phyloP scores from a whole-genome alignment of 257 asterid genomes.

The Cynanchum wilfordii region DNA sequence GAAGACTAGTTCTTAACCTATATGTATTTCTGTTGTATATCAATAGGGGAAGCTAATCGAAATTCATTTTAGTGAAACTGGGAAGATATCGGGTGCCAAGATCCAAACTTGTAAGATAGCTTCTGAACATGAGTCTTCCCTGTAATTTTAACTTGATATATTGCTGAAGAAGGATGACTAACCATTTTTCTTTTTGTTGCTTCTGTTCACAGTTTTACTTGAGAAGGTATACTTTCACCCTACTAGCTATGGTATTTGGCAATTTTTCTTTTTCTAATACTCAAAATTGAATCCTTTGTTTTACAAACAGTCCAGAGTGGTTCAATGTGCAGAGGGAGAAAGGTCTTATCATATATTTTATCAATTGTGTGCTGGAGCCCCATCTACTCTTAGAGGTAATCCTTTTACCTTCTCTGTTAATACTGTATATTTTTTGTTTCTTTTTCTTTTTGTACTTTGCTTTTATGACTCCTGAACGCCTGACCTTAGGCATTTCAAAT shows the following conservation, averaged over 20 bases:
- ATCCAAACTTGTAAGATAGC: slow-evolving; percentile 86
- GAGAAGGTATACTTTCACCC: slow-evolving; percentile 69
- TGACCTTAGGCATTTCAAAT: not conserved
- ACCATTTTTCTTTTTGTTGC: slow-evolving; percentile 27
- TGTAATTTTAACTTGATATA: slow-evolving; percentile 9
- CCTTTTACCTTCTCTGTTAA: not conserved
- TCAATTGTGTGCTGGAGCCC: slow-evolving; percentile 98
- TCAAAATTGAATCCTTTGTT: slow-evolving; percentile 25
- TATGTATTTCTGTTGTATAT: not conserved
- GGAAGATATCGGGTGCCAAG: slow-evolving; percentile 95
- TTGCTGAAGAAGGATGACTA: slow-evolving; percentile 26
- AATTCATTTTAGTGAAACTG: slow-evolving; percentile 97
- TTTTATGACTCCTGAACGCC: not conserved
- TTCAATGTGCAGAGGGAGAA: slow-evolving; percentile 90
- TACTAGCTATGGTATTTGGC: slow-evolving; percentile 18
- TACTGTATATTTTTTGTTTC: not conserved
- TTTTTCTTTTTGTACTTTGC: not conserved
- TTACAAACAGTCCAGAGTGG: slow-evolving; percentile 87
- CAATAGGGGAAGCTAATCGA: slow-evolving; percentile 95
- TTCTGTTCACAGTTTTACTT: slow-evolving; percentile 64
- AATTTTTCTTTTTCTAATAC: slow-evolving; percentile 18
- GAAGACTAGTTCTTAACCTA: slow-evolving; percentile 1
- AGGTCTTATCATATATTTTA: slow-evolving; percentile 98
- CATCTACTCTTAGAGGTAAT: slow-evolving; percentile 78
- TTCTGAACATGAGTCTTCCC: slow-evolving; percentile 21